Percentiles rank a stretch among this genome's conserved stretches.
These are phyloP conservation scores for Taiozyma sp. DNA, from an alignment of 1,139 yeast species.

Conservation along the genomic window DNA sequence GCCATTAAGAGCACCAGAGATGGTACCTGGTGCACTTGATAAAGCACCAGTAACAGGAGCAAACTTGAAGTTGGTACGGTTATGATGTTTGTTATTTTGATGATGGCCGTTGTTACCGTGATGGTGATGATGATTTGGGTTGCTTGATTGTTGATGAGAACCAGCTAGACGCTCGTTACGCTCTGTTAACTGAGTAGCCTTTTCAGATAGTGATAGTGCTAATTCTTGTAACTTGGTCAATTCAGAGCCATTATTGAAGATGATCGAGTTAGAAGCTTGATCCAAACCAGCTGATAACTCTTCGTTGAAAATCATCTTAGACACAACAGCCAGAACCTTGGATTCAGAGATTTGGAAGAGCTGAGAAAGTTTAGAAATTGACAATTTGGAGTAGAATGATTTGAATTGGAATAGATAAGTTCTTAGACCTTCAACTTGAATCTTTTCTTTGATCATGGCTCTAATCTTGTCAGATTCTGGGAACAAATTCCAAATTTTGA, in stretches of 20 bases:
- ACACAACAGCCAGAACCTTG: conserved; percentile 56
- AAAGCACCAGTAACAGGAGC: conserved; percentile 28
- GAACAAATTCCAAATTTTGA: conserved; percentile 87
- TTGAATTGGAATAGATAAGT: conserved; percentile 86
- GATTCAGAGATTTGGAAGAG: conserved; percentile 59
- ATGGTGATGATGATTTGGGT: conserved; percentile 11
- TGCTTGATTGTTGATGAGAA: conserved; percentile 34
- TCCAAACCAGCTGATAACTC: conserved; percentile 70
- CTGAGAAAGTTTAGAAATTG: conserved; percentile 58
- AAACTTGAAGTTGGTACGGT: conserved; percentile 24
- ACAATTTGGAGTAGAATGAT: conserved; percentile 66
- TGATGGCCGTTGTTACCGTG: conserved; percentile 11
- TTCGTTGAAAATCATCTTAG: conserved; percentile 69
- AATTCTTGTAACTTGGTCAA: conserved; percentile 83
- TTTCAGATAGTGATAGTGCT: conserved; percentile 83
- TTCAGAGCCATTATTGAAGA: conserved; percentile 68
- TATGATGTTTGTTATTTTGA: conserved; percentile 20
- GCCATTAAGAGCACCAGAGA: conserved; percentile 30
- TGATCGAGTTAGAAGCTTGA: conserved; percentile 51
- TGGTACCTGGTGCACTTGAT: conserved; percentile 26
- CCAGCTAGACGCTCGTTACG: conserved; percentile 81
- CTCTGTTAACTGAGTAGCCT: conserved; percentile 74
- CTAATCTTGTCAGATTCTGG: conserved; percentile 63
- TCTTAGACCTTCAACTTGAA: conserved; percentile 86
- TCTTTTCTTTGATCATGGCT: conserved; percentile 64